Percentiles rank a stretch among this genome's conserved stretches.
phyloP scores from a whole-genome alignment of 1,284 basidiomycete genomes.

The Rhodotorula glutinis region DNA sequence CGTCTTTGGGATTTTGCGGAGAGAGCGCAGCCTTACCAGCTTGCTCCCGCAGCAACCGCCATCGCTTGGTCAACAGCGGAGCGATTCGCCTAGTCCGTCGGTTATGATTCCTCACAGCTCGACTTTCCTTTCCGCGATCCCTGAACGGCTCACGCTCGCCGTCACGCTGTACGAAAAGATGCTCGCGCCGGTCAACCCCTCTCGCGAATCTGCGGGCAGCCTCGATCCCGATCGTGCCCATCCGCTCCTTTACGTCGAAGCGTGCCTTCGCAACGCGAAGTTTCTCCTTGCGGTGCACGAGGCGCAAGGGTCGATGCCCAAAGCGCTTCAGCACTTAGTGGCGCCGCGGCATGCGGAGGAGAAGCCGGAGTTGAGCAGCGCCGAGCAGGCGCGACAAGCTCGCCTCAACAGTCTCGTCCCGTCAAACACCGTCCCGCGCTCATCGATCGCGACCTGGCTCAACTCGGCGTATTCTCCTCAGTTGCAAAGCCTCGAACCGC shows the following conservation, averaged over 20 bases:
- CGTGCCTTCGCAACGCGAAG: constrained; percentile 37
- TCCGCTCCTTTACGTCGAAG: constrained; percentile 41
- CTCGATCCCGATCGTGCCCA: constrained; percentile 39
- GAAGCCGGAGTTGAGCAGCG: not conserved
- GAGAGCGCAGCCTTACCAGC: not conserved
- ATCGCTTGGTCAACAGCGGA: constrained; percentile 3
- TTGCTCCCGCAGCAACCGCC: constrained; percentile 3
- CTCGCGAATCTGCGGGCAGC: not conserved
- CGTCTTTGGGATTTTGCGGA: no score
- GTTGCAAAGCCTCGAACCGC: constrained; percentile 56
- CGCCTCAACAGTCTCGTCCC: constrained; percentile 24
- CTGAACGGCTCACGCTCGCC: constrained; percentile 40
- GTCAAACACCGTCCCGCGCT: constrained; percentile 34
- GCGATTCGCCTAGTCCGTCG: constrained; percentile 13
- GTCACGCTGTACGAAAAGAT: constrained; percentile 38
- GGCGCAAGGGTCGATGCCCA: constrained; percentile 25
- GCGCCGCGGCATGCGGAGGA: not conserved
- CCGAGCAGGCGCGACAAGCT: constrained; percentile 13
- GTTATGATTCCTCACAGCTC: constrained; percentile 15
- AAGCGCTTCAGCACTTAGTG: constrained; percentile 26
- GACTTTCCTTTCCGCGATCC: constrained; percentile 39
- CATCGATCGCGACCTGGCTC: constrained; percentile 30
- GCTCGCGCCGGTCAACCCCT: constrained; percentile 25
- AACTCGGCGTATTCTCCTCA: constrained; percentile 32
- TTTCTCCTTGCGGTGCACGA: constrained; percentile 35